Conservation (phyloP, 176 grass and related monocot species). For the Canna indica region DNA sequence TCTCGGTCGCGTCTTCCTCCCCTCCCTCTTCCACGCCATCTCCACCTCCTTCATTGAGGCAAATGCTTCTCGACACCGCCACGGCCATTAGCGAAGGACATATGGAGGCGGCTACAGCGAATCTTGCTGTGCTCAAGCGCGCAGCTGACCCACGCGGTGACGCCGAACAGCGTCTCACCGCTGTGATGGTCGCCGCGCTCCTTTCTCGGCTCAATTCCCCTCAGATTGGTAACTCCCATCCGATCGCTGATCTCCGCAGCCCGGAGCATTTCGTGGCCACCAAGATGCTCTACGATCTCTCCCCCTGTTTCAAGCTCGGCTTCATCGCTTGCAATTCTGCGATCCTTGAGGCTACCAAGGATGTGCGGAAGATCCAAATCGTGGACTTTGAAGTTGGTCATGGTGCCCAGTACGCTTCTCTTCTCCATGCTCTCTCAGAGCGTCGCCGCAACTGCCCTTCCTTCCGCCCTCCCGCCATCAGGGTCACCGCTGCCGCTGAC, state of each 20-base stretch:
- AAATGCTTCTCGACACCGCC: constrained; percentile 8
- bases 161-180: constrained; percentile 10
- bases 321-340: constrained; percentile 1
- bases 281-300: constrained; percentile 1
- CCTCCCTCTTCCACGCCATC: neutral
- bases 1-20: too few relatives aligned
- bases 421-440: constrained; percentile 2
- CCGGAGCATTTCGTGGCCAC: neutral
- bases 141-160: constrained; percentile 1
- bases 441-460: neutral
- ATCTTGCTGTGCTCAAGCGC: neutral
- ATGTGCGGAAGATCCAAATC: neutral
- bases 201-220: neutral
- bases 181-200: constrained; percentile 8
- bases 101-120: neutral
- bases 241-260: neutral
- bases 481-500: constrained; percentile 6
- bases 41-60: neutral
- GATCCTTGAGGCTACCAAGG: constrained; percentile 5
- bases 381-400: constrained; percentile 6
- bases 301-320: constrained; percentile 7
- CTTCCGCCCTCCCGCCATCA: neutral
- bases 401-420: neutral
- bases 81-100: neutral
- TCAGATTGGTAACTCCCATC: neutral